phyloP scores from a whole-genome alignment of 179 eudicot genomes.

The Spinacia oleracea region DNA sequence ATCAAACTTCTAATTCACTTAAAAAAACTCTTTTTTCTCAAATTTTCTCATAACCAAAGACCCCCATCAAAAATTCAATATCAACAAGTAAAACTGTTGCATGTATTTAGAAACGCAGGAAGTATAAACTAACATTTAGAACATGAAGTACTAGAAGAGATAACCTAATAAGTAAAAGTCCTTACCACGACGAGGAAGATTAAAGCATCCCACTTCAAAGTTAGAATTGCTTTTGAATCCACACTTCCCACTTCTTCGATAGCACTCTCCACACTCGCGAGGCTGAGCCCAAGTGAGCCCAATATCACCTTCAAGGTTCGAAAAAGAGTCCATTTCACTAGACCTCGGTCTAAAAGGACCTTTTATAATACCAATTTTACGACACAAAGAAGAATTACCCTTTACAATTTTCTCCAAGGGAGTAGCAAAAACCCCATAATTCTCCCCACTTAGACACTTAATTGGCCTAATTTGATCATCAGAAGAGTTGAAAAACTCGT shows the following conservation, averaged over 20 bases:
- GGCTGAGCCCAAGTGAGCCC: constrained; percentile 24
- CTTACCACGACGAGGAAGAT: constrained; percentile 27
- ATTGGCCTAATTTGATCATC: constrained; percentile 1
- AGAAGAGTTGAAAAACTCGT: constrained; percentile 9
- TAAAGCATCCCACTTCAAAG: constrained; percentile 20
- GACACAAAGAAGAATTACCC: constrained; percentile 4
- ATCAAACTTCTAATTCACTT: too few relatives aligned
- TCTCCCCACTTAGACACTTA: constrained; percentile 21
- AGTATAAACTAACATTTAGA: not conserved
- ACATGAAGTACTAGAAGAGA: not conserved
- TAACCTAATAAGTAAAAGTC: not conserved
- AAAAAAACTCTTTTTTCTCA: too few relatives aligned
- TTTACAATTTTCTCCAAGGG: not conserved
- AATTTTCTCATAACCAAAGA: too few relatives aligned
- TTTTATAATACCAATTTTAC: not conserved
- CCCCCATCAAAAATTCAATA: too few relatives aligned
- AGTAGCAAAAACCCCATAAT: constrained; percentile 22
- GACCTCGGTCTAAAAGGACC: constrained; percentile 5
- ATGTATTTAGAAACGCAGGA: too few relatives aligned
- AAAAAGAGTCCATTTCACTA: not conserved
- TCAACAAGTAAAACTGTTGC: too few relatives aligned
- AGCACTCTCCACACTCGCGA: constrained; percentile 19
- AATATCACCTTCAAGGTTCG: constrained; percentile 13
- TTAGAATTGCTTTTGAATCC: constrained; percentile 15
- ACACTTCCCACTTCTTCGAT: constrained; percentile 18